Evolutionary conservation across 2,329 filamentous ascomycete genomes (phyloP).

Genomic region (Helminthosporium solani): DNA sequence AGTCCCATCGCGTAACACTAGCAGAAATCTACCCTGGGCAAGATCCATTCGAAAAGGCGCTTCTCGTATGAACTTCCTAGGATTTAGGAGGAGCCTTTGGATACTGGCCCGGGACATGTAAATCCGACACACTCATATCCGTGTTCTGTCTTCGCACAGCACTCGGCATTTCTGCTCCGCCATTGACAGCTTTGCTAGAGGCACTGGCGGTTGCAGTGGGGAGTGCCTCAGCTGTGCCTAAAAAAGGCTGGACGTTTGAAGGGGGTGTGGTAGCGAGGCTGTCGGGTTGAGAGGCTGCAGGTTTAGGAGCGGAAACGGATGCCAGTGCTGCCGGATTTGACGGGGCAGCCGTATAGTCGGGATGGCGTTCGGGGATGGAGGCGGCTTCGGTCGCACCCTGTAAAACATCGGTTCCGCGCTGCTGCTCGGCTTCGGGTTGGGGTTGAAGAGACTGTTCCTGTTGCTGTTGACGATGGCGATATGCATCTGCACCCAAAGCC

Average conservation of each 20-base stretch:
- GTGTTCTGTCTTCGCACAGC: constrained; percentile 48
- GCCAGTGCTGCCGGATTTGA: constrained; percentile 9
- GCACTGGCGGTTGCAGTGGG: constrained; percentile 18
- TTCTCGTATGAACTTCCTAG: background rate
- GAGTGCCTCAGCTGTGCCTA: constrained; percentile 32
- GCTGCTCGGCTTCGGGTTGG: background rate
- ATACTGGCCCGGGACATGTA: constrained; percentile 70
- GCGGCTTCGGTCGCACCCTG: constrained; percentile 1
- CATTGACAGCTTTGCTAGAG: constrained; percentile 19
- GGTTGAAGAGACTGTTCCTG: constrained; percentile 12
- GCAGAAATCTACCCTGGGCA: background rate
- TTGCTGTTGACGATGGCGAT: constrained; percentile 27
- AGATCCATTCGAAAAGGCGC: no score
- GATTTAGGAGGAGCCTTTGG: constrained; percentile 41
- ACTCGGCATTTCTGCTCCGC: background rate
- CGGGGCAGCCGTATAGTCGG: constrained; percentile 12
- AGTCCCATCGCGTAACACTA: no score
- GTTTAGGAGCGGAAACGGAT: constrained; percentile 6
- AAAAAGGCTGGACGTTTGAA: constrained; percentile 28
- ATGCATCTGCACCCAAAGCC: constrained; percentile 41
- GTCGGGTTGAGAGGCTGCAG: constrained; percentile 9
- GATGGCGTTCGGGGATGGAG: constrained; percentile 14
- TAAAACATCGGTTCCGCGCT: constrained; percentile 3
- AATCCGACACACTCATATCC: constrained; percentile 58
- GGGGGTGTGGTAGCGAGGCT: constrained; percentile 19